Percentiles rank a stretch among this genome's conserved stretches.
These are phyloP conservation scores for Yarrowia divulgata DNA, from an alignment of 805 yeast species.

Conservation along the genomic window DNA sequence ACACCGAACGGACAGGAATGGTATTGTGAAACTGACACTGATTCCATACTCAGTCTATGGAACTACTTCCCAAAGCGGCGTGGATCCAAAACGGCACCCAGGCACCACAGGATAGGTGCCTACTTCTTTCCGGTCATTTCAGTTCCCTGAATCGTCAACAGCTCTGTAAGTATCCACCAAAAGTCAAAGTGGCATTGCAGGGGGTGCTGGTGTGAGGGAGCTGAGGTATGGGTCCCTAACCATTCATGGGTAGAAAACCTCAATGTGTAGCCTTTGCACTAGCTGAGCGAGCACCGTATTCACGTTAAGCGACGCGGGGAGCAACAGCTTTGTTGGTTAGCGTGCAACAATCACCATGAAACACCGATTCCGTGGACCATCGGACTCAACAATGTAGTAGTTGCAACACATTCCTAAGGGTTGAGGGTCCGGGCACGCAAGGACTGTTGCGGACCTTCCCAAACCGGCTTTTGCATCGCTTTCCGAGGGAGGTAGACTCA, in stretches of 20 bases:
- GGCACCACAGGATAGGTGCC: neutral
- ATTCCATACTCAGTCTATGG: neutral
- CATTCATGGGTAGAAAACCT: constrained; percentile 3
- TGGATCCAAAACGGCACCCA: neutral
- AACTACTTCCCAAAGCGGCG: neutral
- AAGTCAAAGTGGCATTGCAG: constrained; percentile 5
- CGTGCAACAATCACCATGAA: neutral
- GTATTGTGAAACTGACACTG: neutral
- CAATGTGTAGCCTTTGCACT: neutral
- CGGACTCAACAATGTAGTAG: constrained; percentile 1
- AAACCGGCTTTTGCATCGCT: neutral
- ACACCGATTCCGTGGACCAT: neutral
- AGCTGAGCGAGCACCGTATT: neutral
- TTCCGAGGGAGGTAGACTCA: constrained; percentile 12
- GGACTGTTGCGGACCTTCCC: neutral
- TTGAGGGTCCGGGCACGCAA: neutral
- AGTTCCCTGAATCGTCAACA: neutral
- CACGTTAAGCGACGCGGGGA: neutral
- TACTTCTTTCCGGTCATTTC: neutral
- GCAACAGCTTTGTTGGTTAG: neutral
- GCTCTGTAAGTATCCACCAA: constrained; percentile 21
- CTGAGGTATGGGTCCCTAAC: neutral
- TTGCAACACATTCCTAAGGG: neutral
- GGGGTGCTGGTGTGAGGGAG: neutral
- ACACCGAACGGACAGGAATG: neutral